Percentiles rank a stretch among this genome's conserved stretches.
Evolutionary conservation across 2,329 filamentous ascomycete genomes (phyloP).

Genomic region (Aspergillus sp.): DNA sequence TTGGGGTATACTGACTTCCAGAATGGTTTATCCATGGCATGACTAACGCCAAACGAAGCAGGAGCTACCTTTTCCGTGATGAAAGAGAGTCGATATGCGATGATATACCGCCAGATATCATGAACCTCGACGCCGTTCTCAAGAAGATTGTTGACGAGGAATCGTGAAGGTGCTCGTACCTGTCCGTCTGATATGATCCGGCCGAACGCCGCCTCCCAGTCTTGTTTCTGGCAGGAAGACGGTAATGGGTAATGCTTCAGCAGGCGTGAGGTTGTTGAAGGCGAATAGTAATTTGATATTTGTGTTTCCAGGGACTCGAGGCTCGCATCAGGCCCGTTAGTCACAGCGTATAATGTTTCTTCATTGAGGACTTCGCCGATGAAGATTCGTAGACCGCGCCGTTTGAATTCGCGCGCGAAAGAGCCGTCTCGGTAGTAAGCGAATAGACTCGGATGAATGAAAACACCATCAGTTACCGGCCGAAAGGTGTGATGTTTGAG

Average conservation of each 20-base stretch:
- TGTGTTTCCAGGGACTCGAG: slow-evolving; percentile 37
- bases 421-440: slow-evolving; percentile 38
- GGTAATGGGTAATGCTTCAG: slow-evolving; percentile 40
- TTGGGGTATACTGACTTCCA: slow-evolving; percentile 40
- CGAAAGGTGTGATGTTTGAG: slow-evolving; percentile 50
- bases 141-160: slow-evolving; percentile 18
- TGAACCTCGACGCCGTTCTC: slow-evolving; percentile 32
- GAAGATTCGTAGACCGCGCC: slow-evolving; percentile 35
- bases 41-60: slow-evolving; percentile 26
- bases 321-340: slow-evolving; percentile 37
- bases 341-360: slow-evolving; percentile 45
- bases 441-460: slow-evolving; percentile 41
- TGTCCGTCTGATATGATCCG: slow-evolving; percentile 32
- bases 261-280: slow-evolving; percentile 37
- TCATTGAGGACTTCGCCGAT: slow-evolving; percentile 49
- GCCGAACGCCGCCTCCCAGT: slow-evolving; percentile 44
- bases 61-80: slow-evolving; percentile 43
- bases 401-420: slow-evolving; percentile 41
- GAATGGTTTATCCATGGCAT: slow-evolving; percentile 46
- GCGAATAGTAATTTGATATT: slow-evolving; percentile 47
- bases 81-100: slow-evolving; percentile 45
- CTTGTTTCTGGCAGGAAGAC: slow-evolving; percentile 19
- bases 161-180: slow-evolving; percentile 22
- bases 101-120: slow-evolving; percentile 46
- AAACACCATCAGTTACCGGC: slow-evolving; percentile 44